Evolutionary conservation across 345 rosid genomes (phyloP).

Genomic region (Syzygium grande): DNA sequence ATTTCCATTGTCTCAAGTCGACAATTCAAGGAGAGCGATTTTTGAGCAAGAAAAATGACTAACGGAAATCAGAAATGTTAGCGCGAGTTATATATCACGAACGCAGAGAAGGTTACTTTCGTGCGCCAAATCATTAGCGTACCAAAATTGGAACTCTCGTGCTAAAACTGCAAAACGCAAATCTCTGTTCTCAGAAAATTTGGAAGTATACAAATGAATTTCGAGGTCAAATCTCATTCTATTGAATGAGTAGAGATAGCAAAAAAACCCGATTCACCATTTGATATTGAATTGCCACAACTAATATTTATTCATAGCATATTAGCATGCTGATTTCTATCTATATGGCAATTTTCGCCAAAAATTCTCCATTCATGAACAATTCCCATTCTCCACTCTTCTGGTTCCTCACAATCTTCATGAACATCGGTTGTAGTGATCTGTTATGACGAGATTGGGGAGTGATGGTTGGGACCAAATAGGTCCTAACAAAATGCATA

Average conservation of each 20-base stretch:
- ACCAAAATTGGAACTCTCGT: background rate
- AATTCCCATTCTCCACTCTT: background rate
- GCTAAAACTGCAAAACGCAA: background rate
- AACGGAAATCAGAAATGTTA: background rate
- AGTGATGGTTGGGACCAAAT: background rate
- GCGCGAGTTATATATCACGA: background rate
- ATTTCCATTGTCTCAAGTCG: background rate
- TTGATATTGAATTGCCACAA: background rate
- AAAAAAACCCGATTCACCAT: background rate
- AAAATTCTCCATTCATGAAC: background rate
- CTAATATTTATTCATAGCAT: too few relatives aligned
- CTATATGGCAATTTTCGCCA: background rate
- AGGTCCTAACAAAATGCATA: background rate
- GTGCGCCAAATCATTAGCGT: background rate
- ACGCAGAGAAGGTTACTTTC: background rate
- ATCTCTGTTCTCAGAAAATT: background rate
- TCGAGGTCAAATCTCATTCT: background rate
- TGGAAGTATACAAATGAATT: background rate
- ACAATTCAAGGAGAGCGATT: background rate
- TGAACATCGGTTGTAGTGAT: background rate
- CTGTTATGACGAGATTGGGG: background rate
- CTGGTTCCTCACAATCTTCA: fast-evolving
- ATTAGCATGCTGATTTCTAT: too few relatives aligned
- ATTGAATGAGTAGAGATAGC: background rate
- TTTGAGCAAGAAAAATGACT: background rate